Percentiles rank a stretch among this genome's conserved stretches.
These are phyloP conservation scores for Veloboletus limbatus DNA, from an alignment of 1,284 basidiomycete genomes.

Conservation along the genomic window DNA sequence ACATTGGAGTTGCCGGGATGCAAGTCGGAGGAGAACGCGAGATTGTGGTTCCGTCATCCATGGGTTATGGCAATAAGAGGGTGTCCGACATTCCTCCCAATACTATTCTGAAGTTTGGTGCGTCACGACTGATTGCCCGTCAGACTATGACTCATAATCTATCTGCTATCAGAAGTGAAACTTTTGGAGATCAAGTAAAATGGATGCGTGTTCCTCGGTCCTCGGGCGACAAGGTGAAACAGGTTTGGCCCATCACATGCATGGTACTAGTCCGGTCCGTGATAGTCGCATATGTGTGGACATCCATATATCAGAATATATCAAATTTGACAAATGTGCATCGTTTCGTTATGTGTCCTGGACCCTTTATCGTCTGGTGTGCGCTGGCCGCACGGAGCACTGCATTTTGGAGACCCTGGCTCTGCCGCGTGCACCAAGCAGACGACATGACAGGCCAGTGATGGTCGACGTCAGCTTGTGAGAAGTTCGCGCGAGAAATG, in stretches of 20 bases:
- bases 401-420: slow-evolving; percentile 24
- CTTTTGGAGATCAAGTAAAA: slow-evolving; percentile 63
- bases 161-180: slow-evolving; percentile 59
- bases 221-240: slow-evolving; percentile 5
- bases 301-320: slow-evolving; percentile 33
- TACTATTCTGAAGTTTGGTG: slow-evolving; percentile 73
- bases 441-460: not conserved
- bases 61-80: slow-evolving; percentile 68
- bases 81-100: slow-evolving; percentile 57
- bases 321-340: slow-evolving; percentile 26
- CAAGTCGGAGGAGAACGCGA: slow-evolving; percentile 86
- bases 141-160: slow-evolving; percentile 14
- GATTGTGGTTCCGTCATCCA: slow-evolving; percentile 70
- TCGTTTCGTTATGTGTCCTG: slow-evolving; percentile 16
- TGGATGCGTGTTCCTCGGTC: slow-evolving; percentile 11
- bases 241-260: slow-evolving; percentile 17
- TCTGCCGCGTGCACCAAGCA: slow-evolving; percentile 12
- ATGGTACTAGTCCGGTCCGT: slow-evolving; percentile 16
- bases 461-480: not conserved
- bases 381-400: slow-evolving; percentile 28
- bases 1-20: slow-evolving; percentile 91
- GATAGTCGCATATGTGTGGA: slow-evolving; percentile 14
- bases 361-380: slow-evolving; percentile 26
- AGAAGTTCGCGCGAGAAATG: not conserved
- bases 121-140: slow-evolving; percentile 27